Percentiles rank a stretch among this genome's conserved stretches.
These are phyloP conservation scores for Albizia julibrissin DNA, from an alignment of 306 rosid genomes.

Conservation along the genomic window DNA sequence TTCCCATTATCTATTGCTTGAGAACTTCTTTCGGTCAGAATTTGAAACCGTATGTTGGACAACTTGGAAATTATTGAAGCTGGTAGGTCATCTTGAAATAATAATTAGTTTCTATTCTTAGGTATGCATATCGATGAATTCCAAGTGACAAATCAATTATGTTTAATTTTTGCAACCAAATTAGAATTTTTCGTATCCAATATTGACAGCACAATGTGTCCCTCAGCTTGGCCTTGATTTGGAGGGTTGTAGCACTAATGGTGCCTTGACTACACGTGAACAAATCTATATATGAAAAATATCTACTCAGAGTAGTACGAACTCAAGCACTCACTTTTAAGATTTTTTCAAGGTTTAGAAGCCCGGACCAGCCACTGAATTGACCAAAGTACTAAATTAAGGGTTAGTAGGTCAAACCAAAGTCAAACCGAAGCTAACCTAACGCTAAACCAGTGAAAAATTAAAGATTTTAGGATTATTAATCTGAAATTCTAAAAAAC, in stretches of 20 bases:
- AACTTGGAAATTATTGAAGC: neutral
- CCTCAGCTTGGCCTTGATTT: neutral
- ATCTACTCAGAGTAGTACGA: neutral
- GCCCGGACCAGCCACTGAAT: too few relatives aligned
- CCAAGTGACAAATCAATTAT: neutral
- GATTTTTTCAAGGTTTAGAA: too few relatives aligned
- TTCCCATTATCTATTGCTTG: neutral
- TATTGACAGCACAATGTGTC: neutral
- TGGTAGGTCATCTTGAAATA: neutral
- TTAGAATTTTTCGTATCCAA: neutral
- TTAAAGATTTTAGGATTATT: too few relatives aligned
- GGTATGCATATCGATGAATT: neutral
- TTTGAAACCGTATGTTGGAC: neutral
- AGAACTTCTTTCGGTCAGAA: neutral
- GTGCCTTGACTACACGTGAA: neutral
- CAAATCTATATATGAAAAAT: neutral
- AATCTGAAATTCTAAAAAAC: too few relatives aligned
- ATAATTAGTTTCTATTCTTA: neutral
- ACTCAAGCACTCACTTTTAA: neutral
- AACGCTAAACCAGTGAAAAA: too few relatives aligned
- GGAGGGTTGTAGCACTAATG: neutral
- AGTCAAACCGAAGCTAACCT: too few relatives aligned
- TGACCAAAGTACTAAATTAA: too few relatives aligned
- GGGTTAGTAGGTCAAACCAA: too few relatives aligned
- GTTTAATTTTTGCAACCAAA: neutral